A percentile compares a stretch with the other conserved stretches of the same genome.
phyloP scores from a whole-genome alignment of 1,139 yeast species.

The Saccharomyces hybrid region DNA sequence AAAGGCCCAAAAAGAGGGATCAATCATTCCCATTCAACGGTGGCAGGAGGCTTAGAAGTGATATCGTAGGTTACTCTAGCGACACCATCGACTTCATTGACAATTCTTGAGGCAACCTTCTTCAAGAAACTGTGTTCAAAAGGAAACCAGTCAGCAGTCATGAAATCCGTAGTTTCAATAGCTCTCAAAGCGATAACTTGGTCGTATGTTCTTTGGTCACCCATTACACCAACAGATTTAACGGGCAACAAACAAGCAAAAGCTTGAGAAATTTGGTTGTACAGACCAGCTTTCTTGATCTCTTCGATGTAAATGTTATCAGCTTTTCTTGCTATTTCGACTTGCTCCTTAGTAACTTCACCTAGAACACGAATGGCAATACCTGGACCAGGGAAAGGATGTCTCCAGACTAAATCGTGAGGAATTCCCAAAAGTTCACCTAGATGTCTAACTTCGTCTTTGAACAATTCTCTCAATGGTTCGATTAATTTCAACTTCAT shows the following conservation, averaged over 20 bases:
- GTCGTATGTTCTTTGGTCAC: constrained; percentile 98
- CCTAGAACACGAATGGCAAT: constrained; percentile 97
- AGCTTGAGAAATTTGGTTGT: constrained; percentile 91
- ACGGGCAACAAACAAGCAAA: constrained; percentile 96
- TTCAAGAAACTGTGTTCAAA: constrained; percentile 91
- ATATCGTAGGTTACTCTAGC: constrained; percentile 98
- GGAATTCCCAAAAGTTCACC: constrained; percentile 95
- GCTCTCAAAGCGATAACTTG: constrained; percentile 99
- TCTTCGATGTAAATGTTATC: constrained; percentile 94
- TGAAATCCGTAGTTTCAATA: constrained; percentile 93
- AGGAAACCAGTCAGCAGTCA: constrained; percentile 99
- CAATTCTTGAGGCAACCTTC: constrained; percentile 90
- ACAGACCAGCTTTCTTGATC: constrained; percentile 86
- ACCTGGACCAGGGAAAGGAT: constrained; percentile 99
- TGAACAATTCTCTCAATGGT: constrained; percentile 96
- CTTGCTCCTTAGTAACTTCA: constrained; percentile 88
- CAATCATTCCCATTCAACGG: constrained; percentile 94
- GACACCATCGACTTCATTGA: constrained; percentile 97
- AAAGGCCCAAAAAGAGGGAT: background rate
- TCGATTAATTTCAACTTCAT: constrained; percentile 97
- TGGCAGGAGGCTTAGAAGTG: constrained; percentile 98
- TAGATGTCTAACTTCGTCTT: constrained; percentile 95
- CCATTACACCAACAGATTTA: constrained; percentile 98
- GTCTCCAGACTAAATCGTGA: constrained; percentile 98
- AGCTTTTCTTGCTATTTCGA: constrained; percentile 95